Evolutionary conservation across 2,329 filamentous ascomycete genomes (phyloP).

Genomic region (Botryotinia narcissicola): DNA sequence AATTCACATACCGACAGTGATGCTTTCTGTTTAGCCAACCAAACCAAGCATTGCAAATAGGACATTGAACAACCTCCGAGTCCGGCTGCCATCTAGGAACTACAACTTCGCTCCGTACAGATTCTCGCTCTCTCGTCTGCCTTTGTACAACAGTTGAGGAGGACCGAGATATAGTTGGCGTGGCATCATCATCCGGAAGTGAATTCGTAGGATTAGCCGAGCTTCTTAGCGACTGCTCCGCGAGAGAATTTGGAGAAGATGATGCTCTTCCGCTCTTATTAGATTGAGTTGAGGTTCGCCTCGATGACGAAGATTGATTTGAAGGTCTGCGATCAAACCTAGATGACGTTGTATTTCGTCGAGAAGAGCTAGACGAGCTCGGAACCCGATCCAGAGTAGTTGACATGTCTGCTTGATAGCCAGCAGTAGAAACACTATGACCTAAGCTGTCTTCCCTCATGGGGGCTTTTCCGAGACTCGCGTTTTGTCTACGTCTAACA

Average conservation of each 20-base stretch:
- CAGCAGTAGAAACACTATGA: slow-evolving; percentile 17
- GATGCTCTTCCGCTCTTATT: slow-evolving; percentile 1
- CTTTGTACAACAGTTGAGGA: not conserved
- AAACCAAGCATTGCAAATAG: slow-evolving; percentile 78
- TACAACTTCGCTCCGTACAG: slow-evolving; percentile 41
- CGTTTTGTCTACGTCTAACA: slow-evolving; percentile 2
- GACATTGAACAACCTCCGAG: slow-evolving; percentile 74
- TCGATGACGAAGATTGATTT: slow-evolving; percentile 20
- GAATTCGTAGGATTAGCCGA: not conserved
- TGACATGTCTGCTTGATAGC: slow-evolving; percentile 20
- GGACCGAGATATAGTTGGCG: slow-evolving; percentile 12
- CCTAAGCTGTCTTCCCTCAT: slow-evolving; percentile 12
- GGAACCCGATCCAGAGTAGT: slow-evolving; percentile 16
- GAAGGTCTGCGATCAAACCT: slow-evolving; percentile 16
- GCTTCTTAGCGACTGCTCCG: not conserved
- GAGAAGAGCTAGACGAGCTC: slow-evolving; percentile 12
- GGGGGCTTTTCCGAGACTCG: slow-evolving; percentile 17
- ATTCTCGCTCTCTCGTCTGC: slow-evolving; percentile 6
- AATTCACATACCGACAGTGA: slow-evolving; percentile 70
- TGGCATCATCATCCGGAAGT: slow-evolving; percentile 12
- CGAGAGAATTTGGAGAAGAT: not conserved
- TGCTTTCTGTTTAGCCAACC: slow-evolving; percentile 76
- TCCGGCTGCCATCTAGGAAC: slow-evolving; percentile 88
- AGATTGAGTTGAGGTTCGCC: slow-evolving; percentile 15
- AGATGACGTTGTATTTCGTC: slow-evolving; percentile 13